Conservation (phyloP, 768 basidiomycete species). For the Tricholoma saponaceum region DNA sequence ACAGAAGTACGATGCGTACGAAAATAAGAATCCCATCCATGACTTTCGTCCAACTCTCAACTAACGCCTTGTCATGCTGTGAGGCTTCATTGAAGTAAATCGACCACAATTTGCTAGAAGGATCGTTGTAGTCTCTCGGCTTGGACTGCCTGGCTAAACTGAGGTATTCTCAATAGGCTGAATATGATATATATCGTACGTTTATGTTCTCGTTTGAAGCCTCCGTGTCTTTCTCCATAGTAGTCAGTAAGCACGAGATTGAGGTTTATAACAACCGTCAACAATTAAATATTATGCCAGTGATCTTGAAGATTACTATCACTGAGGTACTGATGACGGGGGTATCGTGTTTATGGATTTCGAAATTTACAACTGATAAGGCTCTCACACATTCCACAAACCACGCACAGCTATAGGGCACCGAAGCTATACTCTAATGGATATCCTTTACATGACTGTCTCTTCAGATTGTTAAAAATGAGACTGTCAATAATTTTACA, state of each 20-base stretch:
- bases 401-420: background rate
- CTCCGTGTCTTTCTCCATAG: background rate
- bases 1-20: too few species aligned
- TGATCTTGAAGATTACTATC: too few species aligned
- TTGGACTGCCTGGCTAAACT: background rate
- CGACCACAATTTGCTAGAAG: slow-evolving; percentile 12
- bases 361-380: background rate
- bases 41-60: slow-evolving; percentile 9
- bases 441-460: too few species aligned
- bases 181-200: background rate
- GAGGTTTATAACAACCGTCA: too few species aligned
- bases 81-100: slow-evolving; percentile 11
- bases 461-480: background rate
- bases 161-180: background rate
- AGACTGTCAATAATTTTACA: background rate
- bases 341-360: too few species aligned
- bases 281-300: too few species aligned
- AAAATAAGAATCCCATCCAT: too few species aligned
- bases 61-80: slow-evolving; percentile 9
- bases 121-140: background rate
- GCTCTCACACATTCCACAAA: background rate
- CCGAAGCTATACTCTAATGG: background rate
- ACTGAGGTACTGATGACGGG: too few species aligned
- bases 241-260: too few species aligned
- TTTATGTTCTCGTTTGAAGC: background rate